Evolutionary conservation across 2,329 filamentous ascomycete genomes (phyloP).

Genomic region (Alternaria alternata): DNA sequence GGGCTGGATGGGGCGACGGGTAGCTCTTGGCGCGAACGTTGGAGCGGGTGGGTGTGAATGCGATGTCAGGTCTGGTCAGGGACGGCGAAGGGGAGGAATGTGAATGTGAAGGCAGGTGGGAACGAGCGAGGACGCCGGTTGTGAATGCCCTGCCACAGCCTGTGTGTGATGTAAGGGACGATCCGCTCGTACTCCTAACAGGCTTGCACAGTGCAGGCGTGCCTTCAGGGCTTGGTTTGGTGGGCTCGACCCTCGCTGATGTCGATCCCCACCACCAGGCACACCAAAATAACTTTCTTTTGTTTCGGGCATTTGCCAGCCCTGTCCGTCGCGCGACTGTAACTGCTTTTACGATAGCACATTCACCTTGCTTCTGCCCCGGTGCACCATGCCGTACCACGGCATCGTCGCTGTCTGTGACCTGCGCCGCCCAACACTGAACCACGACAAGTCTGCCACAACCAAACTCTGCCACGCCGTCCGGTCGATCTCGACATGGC

Average conservation of each 20-base stretch:
- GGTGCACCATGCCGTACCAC: neutral
- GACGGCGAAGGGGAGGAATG: neutral
- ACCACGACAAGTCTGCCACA: neutral
- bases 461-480: neutral
- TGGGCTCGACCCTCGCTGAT: constrained; percentile 24
- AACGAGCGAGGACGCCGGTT: constrained; percentile 17
- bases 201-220: neutral
- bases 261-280: constrained; percentile 26
- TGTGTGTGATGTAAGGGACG: constrained; percentile 19
- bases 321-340: neutral
- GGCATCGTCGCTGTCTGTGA: neutral
- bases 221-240: constrained; percentile 7
- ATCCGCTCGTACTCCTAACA: constrained; percentile 9
- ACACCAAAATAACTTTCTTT: constrained; percentile 32
- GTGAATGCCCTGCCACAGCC: constrained; percentile 7
- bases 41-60: neutral
- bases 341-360: neutral
- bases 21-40: constrained; percentile 11
- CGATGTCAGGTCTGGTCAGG: neutral
- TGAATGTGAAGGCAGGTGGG: neutral
- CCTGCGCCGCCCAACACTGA: constrained; percentile 1
- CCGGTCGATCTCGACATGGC: neutral
- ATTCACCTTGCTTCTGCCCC: neutral
- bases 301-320: constrained; percentile 17
- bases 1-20: constrained; percentile 8